Base-by-base conservation (phyloP, 2,329 filamentous ascomycete genomes). In the Ophioceras dolichostomum region DNA sequence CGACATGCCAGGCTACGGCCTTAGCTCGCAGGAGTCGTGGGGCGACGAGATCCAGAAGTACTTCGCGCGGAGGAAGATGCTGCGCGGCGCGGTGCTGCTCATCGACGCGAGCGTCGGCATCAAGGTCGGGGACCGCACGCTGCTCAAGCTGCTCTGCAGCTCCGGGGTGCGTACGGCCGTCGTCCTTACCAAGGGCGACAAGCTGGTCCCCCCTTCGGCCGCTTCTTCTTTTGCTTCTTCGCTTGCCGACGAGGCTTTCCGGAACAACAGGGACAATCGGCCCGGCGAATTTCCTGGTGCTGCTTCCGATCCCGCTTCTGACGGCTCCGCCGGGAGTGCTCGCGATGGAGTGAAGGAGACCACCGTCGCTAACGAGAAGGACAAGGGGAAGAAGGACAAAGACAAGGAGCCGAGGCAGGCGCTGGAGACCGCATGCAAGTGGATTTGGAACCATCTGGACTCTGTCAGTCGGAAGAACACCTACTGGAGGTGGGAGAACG, bases 121-220 rank as follows among this genome's bases (percentile, higher is more conserved):
- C 2, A 67, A 69, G 43, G 51, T 57, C 17, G 60, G 59, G 34
- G 72, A 76, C 46, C 50, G 51, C 10, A 58, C 62, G 53, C 58
- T 69, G 42, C 50, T 76, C 24, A 50, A 57, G 39, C 52, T 68
- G 32, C 55, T 76, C 44, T 57, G 65, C 35, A 53, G 61, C 34
- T 56, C 60, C 4, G 59, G 60, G 9, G 58, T 66, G 21, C 57
- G 57, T 36, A 70, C 68, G 1, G 48, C 63, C 6, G 61, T 75
- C 1, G 61, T 75, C 4, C 49, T 77, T 34, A 76, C 73, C 10
- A 75, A 75, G 52, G 68, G 65, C 12, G 73, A 76, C 46, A 74
- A 73, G 49, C 39, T 58, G 32, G 44, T 51, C 46, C 24, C 20
- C 28, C n/a, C n/a, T n/a, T n/a, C n/a, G n/a, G 9, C 24, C 24